Conservation (phyloP, 106 monocot species). For the Phalaenopsis aphrodite region DNA sequence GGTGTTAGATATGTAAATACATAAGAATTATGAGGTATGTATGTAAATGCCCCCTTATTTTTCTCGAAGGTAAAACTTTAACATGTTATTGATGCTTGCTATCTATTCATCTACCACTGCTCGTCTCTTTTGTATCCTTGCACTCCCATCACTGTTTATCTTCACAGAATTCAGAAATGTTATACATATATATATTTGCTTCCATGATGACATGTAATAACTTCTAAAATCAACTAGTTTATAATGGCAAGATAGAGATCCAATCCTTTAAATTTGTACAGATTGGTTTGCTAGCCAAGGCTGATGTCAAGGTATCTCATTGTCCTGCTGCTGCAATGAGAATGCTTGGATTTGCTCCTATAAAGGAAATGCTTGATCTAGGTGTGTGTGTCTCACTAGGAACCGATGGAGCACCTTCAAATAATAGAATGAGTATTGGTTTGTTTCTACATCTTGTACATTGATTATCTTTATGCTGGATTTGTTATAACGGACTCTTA, state of each 20-base stretch:
- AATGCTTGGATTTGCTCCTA: conserved; percentile 90
- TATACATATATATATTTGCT: background rate
- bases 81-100: background rate
- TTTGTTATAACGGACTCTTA: background rate
- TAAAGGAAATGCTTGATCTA: conserved; percentile 78
- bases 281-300: conserved; percentile 63
- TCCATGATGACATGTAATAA: background rate
- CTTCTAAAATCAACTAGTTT: background rate
- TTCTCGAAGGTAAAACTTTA: background rate
- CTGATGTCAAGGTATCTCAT: conserved; percentile 82
- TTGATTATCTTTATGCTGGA: background rate
- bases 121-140: background rate
- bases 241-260: background rate
- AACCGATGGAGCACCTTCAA: conserved; percentile 95
- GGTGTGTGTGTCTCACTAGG: conserved; percentile 91
- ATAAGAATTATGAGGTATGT: too few relatives aligned
- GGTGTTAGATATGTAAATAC: too few relatives aligned
- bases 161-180: background rate
- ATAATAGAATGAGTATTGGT: conserved; percentile 98
- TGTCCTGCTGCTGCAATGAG: conserved; percentile 93
- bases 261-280: conserved; percentile 9
- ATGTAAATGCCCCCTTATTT: too few relatives aligned
- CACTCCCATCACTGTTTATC: background rate
- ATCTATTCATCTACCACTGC: background rate
- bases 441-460: conserved; percentile 8